Evolutionary conservation across 78 protist species (phyloP), one percentile per base, ranked within the genome.

Genomic region (Dictyostelium citrinum): DNA sequence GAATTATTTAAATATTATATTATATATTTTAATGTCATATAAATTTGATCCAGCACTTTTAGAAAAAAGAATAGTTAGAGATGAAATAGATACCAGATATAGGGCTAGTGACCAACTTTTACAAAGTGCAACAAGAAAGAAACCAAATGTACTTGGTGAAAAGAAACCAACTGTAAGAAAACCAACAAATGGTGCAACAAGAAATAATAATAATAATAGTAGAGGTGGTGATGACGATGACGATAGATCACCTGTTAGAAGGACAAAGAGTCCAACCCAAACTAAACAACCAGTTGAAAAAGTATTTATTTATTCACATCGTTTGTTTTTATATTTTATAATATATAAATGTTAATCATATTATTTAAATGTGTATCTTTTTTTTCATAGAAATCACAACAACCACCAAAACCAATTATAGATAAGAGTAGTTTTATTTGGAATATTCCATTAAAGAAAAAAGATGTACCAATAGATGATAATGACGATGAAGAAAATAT

Each of bases 361-460:
- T n/a, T n/a, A n/a, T n/a, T n/a, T n/a, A n/a, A n/a, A n/a, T n/a
- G n/a, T n/a, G 3, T 12, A 12, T 67, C 10, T 70, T 70, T 70
- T 7, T 49, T 49, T 67, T 67, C 0, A 5, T 2, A 24, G 31
- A 37, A 81, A 51, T 5, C 75, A 81, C 39, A 29, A 67, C 41
- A 9, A 29, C 75, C 75, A 67, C 37, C 75, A 58, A 60, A 22
- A 51, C 41, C 71, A 20, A 58, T 81, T n/a, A 81, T 60, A 20
- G 85, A 51, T 60, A 81, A 81, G 29, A 22, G 37, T 29, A 84
- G 49, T 74, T 17, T 80, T 16, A 37, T 85, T 20, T 85, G 91
- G 91, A 80, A 61, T 27, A 16, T 76, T 51, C 81, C 91, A 14
- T 45, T 85, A 31, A 85, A 85, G 43, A 85, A 85, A 33, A 43